These are phyloP conservation scores for Salvia sclarea DNA, from an alignment of 305 asterid genomes.

Conservation along the genomic window DNA sequence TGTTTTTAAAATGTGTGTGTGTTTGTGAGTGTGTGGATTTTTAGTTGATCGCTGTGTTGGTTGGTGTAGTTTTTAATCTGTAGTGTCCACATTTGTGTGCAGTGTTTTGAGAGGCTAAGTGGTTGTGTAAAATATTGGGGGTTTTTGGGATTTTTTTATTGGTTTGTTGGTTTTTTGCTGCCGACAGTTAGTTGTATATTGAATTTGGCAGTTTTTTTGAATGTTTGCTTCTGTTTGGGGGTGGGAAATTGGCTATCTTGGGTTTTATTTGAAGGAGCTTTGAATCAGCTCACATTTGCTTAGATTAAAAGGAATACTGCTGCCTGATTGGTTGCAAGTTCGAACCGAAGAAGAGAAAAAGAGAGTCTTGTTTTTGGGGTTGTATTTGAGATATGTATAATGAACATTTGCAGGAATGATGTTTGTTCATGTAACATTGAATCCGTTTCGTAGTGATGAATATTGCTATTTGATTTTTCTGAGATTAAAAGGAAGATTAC, in stretches of 20 bases:
- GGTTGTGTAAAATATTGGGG: not conserved
- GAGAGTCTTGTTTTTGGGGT: not conserved
- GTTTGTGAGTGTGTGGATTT: too few species aligned
- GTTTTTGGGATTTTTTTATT: not conserved
- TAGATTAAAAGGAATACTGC: not conserved
- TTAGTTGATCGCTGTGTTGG: conserved; percentile 12
- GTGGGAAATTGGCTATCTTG: not conserved
- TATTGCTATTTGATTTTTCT: conserved; percentile 17
- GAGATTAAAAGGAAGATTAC: not conserved
- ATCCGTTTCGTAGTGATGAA: not conserved
- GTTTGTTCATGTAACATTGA: not conserved
- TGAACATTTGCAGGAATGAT: not conserved
- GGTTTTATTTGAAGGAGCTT: not conserved
- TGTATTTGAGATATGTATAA: conserved; percentile 2
- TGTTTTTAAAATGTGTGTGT: conserved; percentile 13
- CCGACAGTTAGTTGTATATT: conserved; percentile 19
- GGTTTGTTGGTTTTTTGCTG: conserved; percentile 17
- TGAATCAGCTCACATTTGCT: not conserved
- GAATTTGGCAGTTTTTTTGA: conserved; percentile 15
- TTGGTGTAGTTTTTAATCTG: conserved; percentile 2
- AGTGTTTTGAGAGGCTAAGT: conserved; percentile 11
- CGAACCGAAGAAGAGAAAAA: not conserved
- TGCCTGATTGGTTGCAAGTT: conserved; percentile 12
- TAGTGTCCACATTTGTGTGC: conserved; percentile 15
- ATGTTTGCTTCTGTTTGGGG: not conserved